Evolutionary conservation across 208 protist species (phyloP), one percentile per base, ranked within the genome.

Genomic region (Trypanosoma scelopori): DNA sequence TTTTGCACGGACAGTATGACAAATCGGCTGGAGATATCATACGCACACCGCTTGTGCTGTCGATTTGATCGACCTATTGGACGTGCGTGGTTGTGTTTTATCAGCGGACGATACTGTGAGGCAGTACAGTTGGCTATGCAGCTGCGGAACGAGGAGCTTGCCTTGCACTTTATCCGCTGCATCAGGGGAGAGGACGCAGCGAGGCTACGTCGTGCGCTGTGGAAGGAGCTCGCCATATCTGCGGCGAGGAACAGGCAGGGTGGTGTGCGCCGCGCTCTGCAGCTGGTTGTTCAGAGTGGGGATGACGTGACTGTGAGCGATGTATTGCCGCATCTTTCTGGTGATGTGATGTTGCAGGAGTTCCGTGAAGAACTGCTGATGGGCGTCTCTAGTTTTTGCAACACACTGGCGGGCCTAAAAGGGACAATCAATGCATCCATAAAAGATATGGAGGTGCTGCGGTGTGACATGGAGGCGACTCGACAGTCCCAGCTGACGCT

Each of bases 291-390:
- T n/a, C 61, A 61, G 28, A 73, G 68, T 51, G 63, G 63, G n/a
- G 68, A 62, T 16, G 76, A 78, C 23, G 18, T 86, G 12, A 65
- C 78, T 56, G 55, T 82, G 13, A 82, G 74, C 30, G 73, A 86
- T 61, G 69, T 82, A 1, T 64, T 86, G 28, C 74, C 75, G 28
- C 68, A 76, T 61, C 59, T 86, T 32, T 71, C 68, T 39, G 65
- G 51, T 27, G 56, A 74, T 20, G 61, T 76, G 20, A 69, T 74
- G 51, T 71, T 86, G 58, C 64, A 55, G 52, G 66, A 70, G 41
- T 70, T 86, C 35, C 76, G 81, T 60, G 70, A 74, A n/a, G 69
- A 75, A 45, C 67, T 86, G 28, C 62, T 80, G n/a, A 28, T 39
- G 16, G 66, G 76, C 5, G 65, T 86, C 30, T 53, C 52, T 35